Conservation (phyloP, 2,329 filamentous ascomycete species). For the Coniella vitis region DNA sequence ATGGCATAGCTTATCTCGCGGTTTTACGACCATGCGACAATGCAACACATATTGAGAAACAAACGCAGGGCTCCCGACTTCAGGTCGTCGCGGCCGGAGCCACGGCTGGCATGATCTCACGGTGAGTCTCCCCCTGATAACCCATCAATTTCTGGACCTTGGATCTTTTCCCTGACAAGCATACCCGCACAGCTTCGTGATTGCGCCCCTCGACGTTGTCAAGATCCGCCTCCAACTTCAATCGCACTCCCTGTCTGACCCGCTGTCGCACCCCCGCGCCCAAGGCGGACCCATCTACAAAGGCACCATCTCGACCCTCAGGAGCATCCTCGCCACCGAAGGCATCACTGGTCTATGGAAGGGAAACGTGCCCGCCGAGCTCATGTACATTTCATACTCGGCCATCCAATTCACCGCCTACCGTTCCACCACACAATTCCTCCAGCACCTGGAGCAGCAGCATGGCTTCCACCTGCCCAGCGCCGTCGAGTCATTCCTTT, state of each 20-base stretch:
- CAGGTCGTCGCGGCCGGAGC: conserved; percentile 52
- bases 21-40: too few species aligned
- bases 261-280: conserved; percentile 48
- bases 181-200: conserved; percentile 62
- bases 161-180: neutral
- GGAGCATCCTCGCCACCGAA: conserved; percentile 71
- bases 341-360: conserved; percentile 90
- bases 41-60: neutral
- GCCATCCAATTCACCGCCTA: conserved; percentile 88
- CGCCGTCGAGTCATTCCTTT: conserved; percentile 70
- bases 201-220: conserved; percentile 92
- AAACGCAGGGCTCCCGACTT: conserved; percentile 43
- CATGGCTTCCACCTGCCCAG: conserved; percentile 42
- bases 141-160: too few species aligned
- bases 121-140: too few species aligned
- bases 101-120: conserved; percentile 77
- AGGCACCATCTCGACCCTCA: conserved; percentile 69
- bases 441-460: conserved; percentile 42
- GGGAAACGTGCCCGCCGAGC: conserved; percentile 91
- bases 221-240: conserved; percentile 97
- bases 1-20: neutral
- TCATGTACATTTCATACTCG: conserved; percentile 89
- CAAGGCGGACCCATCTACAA: conserved; percentile 54
- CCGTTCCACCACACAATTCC: conserved; percentile 61
- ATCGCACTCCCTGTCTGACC: conserved; percentile 74